phyloP scores from a whole-genome alignment of 805 yeast species.

The Pichia exigua region DNA sequence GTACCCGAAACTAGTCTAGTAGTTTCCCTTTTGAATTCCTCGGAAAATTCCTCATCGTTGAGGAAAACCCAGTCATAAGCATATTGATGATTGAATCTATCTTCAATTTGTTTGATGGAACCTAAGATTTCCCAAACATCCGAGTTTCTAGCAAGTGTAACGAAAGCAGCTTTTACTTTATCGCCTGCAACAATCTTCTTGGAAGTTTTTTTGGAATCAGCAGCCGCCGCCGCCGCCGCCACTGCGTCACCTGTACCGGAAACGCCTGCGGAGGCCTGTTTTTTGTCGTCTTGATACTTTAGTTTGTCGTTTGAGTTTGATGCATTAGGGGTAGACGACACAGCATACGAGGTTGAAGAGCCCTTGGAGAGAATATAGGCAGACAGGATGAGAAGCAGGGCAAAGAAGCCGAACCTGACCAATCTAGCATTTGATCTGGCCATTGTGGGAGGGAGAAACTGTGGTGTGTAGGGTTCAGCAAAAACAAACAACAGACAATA shows the following conservation, averaged over 20 bases:
- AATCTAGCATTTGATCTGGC: slow-evolving; percentile 42
- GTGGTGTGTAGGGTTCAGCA: too few relatives aligned
- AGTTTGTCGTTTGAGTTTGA: not conserved
- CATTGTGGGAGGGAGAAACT: slow-evolving; percentile 20
- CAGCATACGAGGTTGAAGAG: slow-evolving; percentile 28
- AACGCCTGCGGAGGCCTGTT: not conserved
- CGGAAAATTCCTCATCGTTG: slow-evolving; percentile 78
- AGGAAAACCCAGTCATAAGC: slow-evolving; percentile 94
- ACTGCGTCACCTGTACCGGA: too few relatives aligned
- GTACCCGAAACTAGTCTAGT: slow-evolving; percentile 64
- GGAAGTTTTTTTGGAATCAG: not conserved
- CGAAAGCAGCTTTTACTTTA: slow-evolving; percentile 70
- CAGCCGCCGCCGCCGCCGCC: too few relatives aligned
- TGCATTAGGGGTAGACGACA: not conserved
- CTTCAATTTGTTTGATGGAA: slow-evolving; percentile 76
- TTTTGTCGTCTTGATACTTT: not conserved
- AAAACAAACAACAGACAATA: not conserved
- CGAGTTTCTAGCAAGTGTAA: slow-evolving; percentile 68
- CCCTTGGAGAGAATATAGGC: slow-evolving; percentile 43
- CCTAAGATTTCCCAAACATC: slow-evolving; percentile 56
- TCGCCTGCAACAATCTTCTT: slow-evolving; percentile 14
- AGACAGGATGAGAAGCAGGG: slow-evolving; percentile 36
- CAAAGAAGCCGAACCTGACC: slow-evolving; percentile 41
- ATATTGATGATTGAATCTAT: slow-evolving; percentile 73
- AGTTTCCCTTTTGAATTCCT: slow-evolving; percentile 69